Evolutionary conservation across 768 basidiomycete species (phyloP), one percentile per base, ranked within the genome.

Genomic region (Xanthoconium purpureum): DNA sequence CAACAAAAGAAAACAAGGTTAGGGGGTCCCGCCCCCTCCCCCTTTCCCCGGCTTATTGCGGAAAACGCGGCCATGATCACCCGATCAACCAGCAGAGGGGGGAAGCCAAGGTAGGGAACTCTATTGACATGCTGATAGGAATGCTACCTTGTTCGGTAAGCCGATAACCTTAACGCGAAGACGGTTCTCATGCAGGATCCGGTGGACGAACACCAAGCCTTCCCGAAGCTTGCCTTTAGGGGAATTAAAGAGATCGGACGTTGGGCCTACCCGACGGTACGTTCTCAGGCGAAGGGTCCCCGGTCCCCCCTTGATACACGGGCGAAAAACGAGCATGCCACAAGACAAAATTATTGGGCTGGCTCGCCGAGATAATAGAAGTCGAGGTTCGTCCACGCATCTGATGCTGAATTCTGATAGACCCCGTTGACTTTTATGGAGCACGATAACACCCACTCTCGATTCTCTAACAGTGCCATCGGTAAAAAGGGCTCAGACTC

Each of bases 141-240:
- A 60, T 54, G 11, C 38, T 59, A 12, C 55, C 63, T 9, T 43
- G 62, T 64, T 63, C 49, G 54, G 55, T 42, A 46, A 45, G 52
- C 35, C 49, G 53, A 56, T 55, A 66, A 59, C 57, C 59, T 40
- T 52, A 55, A 56, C 44, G 43, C 52, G 52, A 50, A 46, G 48
- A 53, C 14, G 50, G 53, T 58, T 61, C 62, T 56, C 56, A 56
- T 61, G 54, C 57, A 64, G 65, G 60, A 64, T 64, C 60, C 57
- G 56, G 54, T 35, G 36, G 35, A 62, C 33, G 24, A 56, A 42
- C 33, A 39, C 14, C 54, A 49, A 30, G 6, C 55, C 37, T 56
- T 60, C 53, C 47, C 35, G 48, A 33, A 36, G 40, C 15, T 53
- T 55, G 44, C 57, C 49, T 48, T 56, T 43, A 50, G 39, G 36